phyloP scores from a whole-genome alignment of 192 early-diverging fungal genomes.

The Glomus cerebriforme region DNA sequence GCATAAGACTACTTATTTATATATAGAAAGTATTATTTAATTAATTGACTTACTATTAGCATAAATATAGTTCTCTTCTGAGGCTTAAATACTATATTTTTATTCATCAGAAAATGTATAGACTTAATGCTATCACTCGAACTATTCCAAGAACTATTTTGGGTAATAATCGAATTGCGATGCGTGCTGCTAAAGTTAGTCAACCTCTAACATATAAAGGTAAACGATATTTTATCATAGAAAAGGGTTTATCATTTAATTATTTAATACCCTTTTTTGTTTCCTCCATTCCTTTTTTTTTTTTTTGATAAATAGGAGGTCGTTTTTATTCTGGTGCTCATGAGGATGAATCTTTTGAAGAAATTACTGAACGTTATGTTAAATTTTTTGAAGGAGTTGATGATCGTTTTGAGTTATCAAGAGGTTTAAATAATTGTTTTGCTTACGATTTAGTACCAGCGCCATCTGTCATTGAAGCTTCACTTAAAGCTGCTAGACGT shows the following conservation, averaged over 20 bases:
- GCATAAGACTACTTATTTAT: too few relatives aligned
- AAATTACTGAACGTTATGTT: slow-evolving; percentile 76
- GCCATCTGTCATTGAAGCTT: slow-evolving; percentile 85
- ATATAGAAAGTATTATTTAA: too few relatives aligned
- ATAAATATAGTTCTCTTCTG: too few relatives aligned
- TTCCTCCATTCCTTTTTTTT: too few relatives aligned
- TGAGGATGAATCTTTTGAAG: slow-evolving; percentile 76
- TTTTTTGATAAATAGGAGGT: not conserved
- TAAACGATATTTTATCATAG: not conserved
- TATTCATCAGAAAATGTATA: slow-evolving; percentile 1
- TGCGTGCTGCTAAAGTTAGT: not conserved
- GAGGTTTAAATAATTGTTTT: slow-evolving; percentile 97
- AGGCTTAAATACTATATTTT: not conserved
- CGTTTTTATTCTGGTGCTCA: slow-evolving; percentile 69
- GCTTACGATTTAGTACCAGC: slow-evolving; percentile 93
- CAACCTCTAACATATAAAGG: not conserved
- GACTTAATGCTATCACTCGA: not conserved
- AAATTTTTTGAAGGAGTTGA: slow-evolving; percentile 84
- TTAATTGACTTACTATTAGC: too few relatives aligned
- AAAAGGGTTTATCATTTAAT: not conserved
- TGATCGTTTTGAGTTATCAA: slow-evolving; percentile 97
- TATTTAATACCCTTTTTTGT: too few relatives aligned
- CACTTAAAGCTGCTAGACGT: slow-evolving; percentile 86
- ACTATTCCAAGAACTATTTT: not conserved
- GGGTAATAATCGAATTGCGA: not conserved